Percentiles rank a stretch among this genome's conserved stretches.
These are phyloP conservation scores for Cryphonectria japonica DNA, from an alignment of 2,329 filamentous ascomycete genomes.

Conservation along the genomic window DNA sequence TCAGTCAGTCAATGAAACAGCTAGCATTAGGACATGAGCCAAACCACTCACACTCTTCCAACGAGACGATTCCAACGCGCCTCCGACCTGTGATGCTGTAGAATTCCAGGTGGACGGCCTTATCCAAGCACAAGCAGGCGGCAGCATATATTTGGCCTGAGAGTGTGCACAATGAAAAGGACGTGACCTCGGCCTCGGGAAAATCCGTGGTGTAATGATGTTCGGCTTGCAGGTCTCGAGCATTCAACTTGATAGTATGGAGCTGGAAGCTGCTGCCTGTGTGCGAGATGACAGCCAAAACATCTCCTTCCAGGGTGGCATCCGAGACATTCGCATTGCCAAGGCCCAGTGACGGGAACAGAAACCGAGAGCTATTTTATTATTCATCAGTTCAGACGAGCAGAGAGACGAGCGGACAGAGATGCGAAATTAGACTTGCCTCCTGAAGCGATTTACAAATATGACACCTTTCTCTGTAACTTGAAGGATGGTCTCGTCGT, in stretches of 20 bases:
- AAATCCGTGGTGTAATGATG: slow-evolving; percentile 29
- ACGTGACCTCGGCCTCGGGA: slow-evolving; percentile 52
- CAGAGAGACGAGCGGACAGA: neutral
- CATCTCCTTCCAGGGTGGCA: slow-evolving; percentile 45
- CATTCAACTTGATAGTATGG: slow-evolving; percentile 44
- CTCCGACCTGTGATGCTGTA: slow-evolving; percentile 14
- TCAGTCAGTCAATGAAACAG: neutral
- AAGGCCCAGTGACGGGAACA: slow-evolving; percentile 32
- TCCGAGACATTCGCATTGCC: slow-evolving; percentile 42
- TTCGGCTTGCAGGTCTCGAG: slow-evolving; percentile 37
- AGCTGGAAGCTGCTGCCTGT: slow-evolving; percentile 42
- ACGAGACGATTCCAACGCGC: slow-evolving; percentile 6
- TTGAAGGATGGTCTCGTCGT: slow-evolving; percentile 51
- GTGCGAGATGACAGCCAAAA: slow-evolving; percentile 50
- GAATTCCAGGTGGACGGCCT: slow-evolving; percentile 22
- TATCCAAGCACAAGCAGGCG: slow-evolving; percentile 23
- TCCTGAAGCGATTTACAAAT: slow-evolving; percentile 41
- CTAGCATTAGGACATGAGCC: neutral
- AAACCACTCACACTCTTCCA: slow-evolving; percentile 25
- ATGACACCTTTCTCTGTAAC: slow-evolving; percentile 55
- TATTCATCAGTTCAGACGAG: neutral
- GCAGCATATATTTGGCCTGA: slow-evolving; percentile 27
- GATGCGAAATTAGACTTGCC: slow-evolving; percentile 39
- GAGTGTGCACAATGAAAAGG: slow-evolving; percentile 43
- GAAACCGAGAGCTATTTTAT: slow-evolving; percentile 22